Percentiles rank a stretch among this genome's conserved stretches.
phyloP scores from a whole-genome alignment of 2,329 filamentous ascomycete species.

The Talaromyces sp. region DNA sequence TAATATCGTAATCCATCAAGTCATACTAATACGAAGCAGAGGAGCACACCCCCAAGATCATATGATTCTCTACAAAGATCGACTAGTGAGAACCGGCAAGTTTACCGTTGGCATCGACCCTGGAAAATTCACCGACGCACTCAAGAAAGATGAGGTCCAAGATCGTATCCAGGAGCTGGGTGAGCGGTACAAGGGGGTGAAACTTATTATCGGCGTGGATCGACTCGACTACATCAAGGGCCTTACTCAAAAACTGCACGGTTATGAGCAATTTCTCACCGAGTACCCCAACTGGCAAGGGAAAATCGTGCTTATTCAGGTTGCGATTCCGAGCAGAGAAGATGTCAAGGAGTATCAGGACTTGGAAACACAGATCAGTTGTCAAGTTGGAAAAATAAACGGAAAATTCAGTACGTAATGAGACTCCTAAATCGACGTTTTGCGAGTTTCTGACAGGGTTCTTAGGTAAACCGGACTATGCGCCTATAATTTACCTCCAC shows the following conservation, averaged over 20 bases:
- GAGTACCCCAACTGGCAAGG: conserved; percentile 92
- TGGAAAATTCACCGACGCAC: conserved; percentile 80
- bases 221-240: conserved; percentile 96
- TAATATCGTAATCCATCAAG: background rate
- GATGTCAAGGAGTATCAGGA: conserved; percentile 97
- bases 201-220: conserved; percentile 89
- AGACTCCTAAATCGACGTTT: background rate
- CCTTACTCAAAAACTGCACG: conserved; percentile 88
- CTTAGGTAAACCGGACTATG: conserved; percentile 78
- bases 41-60: conserved; percentile 60
- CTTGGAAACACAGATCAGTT: conserved; percentile 81
- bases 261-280: conserved; percentile 84
- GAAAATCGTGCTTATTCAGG: conserved; percentile 87
- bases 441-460: background rate
- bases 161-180: conserved; percentile 73
- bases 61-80: conserved; percentile 77
- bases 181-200: conserved; percentile 81
- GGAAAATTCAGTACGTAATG: conserved; percentile 65
- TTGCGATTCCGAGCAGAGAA: conserved; percentile 76
- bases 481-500: conserved; percentile 94
- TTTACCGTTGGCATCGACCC: conserved; percentile 96
- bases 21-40: conserved; percentile 15
- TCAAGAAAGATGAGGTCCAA: conserved; percentile 71
- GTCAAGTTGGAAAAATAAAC: conserved; percentile 89
- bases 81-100: conserved; percentile 76